Base-by-base conservation (phyloP, 148 eudicot species). In the Selenicereus undatus region DNA sequence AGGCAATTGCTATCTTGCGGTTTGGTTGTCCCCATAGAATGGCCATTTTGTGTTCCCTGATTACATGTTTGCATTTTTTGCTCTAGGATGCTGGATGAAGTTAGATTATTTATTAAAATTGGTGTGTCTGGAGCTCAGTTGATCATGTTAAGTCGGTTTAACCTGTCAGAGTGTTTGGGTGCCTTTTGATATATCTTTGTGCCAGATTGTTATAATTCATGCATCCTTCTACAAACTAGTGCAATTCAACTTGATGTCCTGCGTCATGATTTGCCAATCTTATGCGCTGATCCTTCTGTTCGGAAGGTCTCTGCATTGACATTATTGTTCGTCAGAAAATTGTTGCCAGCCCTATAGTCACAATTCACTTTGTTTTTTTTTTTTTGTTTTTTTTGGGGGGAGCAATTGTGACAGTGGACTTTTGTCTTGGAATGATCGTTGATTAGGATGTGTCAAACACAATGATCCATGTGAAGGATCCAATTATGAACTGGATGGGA, bases 1-100 rank as follows among this genome's bases (percentile, higher is more conserved):
- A 82, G 89, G 16, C 74, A 83, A 17, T 66, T 50, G 11, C 75
- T 65, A 48, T 50, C 71, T 75, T 14, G 18, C 0, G 43, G 27
- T 16, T 2, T 64, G 29, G 14, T 32, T 3, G 26, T 64, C 71
- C 18, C 17, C 6, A 66, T 66, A 1, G 8, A 27, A 26, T 66
- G 71, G 18, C 18, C 35, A 66, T 11, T 27, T 26, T 26, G 0
- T 27, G 27, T 66, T 26, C 17, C 18, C 18, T 66, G 71, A 18
- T 66, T 26, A 14, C 71, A 27, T 66, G 16, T 32, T 8, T 26
- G 17, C 35, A 26, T 66, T 66, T 66, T 32, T 26, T 62, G 27
- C 14, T n/a, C 27, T 62, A n/a, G 26, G 68, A 62, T 21, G 45
- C 22, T 71, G 43, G 22, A 35, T 71, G 45, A 2, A 42, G 75